Base-by-base conservation (phyloP, 805 yeast species). In the Wickerhamiella sorbophila region DNA sequence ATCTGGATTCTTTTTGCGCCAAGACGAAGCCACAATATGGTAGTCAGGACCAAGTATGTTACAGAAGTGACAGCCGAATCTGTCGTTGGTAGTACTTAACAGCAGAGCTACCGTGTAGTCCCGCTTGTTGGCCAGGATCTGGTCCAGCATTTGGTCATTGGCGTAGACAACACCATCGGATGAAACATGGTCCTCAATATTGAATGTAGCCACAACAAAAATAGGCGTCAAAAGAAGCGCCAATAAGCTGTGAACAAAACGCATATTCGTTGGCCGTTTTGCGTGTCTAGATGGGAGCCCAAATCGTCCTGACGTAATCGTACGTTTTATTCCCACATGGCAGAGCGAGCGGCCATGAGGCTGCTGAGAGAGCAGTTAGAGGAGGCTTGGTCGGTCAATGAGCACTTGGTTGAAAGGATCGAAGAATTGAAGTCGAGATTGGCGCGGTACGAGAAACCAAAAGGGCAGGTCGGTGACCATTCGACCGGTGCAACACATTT, bases 41-140 rank as follows among this genome's bases (percentile, higher is more conserved):
- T 60, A 82, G 34, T 70, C 72, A 2, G 95, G 94, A 20, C 70
- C 74, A 51, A 81, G 70, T 34, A 77, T 75, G 8, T 63, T 51
- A 69, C 98, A 91, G 40, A 82, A 65, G 1, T 65, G 64, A 64
- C 98, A 91, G 10, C 82, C 83, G 54, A 87, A 71, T 46, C 74
- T 73, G 1, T 84, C 69, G 38, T 77, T 70, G 8, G 78, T 71
- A 2, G 96, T 85, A 0, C 95, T 81, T 46, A 88, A 62, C 43
- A 79, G 67, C 26, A 76, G 53, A 10, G 81, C 67, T n/a, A 82
- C 55, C 31, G 79, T 70, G 58, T 74, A 75, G 52, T 84, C 85
- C 53, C 88, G 70, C 18, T 76, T 72, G 4, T 84, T 83, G 20
- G 37, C 33, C 48, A 54, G 48, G 14, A 48, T 44, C 17, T 21